A percentile compares a stretch with the other conserved stretches of the same genome.
Conservation (phyloP, 306 rosid species). For the Psophocarpus tetragonolobus region DNA sequence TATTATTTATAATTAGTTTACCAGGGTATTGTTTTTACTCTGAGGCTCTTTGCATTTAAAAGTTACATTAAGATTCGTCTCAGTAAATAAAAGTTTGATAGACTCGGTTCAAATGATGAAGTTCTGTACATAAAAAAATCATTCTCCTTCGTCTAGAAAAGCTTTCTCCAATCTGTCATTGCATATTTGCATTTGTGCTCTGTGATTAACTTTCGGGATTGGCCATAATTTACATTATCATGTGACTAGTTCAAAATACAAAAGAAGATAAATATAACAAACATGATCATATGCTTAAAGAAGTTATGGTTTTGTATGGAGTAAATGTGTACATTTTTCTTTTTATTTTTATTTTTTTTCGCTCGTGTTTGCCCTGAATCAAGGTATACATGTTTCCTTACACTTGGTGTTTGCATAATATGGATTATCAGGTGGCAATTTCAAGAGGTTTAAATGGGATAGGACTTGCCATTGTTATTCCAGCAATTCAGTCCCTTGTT, state of each 20-base stretch:
- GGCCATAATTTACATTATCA: background rate
- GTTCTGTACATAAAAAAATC: background rate
- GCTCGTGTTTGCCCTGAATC: background rate
- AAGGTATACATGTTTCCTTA: background rate
- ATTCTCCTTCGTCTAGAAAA: background rate
- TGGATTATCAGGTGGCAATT: conserved; percentile 66
- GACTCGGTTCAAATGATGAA: background rate
- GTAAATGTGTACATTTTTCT: too few relatives aligned
- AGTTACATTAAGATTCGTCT: background rate
- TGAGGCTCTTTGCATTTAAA: background rate
- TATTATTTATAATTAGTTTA: too few relatives aligned
- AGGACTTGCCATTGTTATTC: conserved; percentile 82
- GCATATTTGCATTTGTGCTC: background rate
- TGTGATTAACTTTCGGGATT: background rate
- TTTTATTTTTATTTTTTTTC: background rate
- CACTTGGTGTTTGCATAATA: background rate
- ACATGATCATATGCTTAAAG: background rate
- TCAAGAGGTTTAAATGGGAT: conserved; percentile 92
- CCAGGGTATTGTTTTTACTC: background rate
- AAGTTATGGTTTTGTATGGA: background rate
- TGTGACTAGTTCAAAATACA: background rate
- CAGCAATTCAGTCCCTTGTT: conserved; percentile 78
- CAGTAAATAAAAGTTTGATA: too few relatives aligned
- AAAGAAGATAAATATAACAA: background rate
- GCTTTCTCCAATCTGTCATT: background rate